phyloP scores from a whole-genome alignment of 345 rosid species.

The Salix koriyanagi region DNA sequence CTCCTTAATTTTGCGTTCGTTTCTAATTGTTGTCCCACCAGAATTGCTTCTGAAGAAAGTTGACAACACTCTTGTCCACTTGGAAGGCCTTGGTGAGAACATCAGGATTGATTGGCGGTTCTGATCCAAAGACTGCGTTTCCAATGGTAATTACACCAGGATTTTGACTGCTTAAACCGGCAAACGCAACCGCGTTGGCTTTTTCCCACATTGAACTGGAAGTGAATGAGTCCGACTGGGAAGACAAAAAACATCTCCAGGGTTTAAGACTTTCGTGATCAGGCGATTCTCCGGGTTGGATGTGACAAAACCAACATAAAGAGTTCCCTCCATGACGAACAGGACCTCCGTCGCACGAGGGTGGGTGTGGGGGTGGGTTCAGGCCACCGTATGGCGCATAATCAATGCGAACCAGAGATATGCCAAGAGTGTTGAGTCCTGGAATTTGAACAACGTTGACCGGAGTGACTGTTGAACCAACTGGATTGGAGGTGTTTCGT shows the following conservation, averaged over 20 bases:
- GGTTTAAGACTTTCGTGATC: background rate
- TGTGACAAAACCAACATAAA: slow-evolving; percentile 9
- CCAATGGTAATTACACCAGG: slow-evolving; percentile 5
- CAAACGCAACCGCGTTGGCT: background rate
- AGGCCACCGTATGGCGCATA: background rate
- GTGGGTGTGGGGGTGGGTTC: background rate
- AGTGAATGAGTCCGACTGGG: slow-evolving; percentile 10
- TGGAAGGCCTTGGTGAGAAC: slow-evolving; percentile 1
- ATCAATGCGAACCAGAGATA: background rate
- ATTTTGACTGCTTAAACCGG: slow-evolving; percentile 6
- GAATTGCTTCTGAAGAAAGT: slow-evolving; percentile 1
- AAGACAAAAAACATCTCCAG: slow-evolving; percentile 9
- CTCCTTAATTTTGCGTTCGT: no score
- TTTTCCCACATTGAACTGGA: background rate
- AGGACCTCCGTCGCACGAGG: background rate
- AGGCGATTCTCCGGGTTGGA: slow-evolving; percentile 5
- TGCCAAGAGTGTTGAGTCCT: slow-evolving; percentile 15
- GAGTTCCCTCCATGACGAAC: background rate
- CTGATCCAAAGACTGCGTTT: background rate
- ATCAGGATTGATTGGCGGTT: background rate
- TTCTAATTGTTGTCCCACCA: background rate
- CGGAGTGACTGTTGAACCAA: background rate
- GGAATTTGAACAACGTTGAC: background rate
- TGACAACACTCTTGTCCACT: background rate
- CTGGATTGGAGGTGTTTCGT: background rate